phyloP scores from a whole-genome alignment of 352 stramenopile species.

The Blastocystis sp. region DNA sequence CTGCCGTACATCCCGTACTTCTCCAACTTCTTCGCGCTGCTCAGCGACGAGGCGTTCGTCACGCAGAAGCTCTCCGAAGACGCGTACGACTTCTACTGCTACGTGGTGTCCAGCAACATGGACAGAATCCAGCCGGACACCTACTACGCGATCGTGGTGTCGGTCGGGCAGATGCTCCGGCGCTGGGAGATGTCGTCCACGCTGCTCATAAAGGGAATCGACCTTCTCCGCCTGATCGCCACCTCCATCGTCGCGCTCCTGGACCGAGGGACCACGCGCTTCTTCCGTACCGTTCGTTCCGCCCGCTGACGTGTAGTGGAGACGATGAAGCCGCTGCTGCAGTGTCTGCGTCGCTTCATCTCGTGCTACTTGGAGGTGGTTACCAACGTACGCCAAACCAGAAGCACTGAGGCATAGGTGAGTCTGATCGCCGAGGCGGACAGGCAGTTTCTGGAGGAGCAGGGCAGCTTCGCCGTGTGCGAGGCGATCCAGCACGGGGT shows the following conservation, averaged over 20 bases:
- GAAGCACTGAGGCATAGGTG: background rate
- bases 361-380: background rate
- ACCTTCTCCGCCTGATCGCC: background rate
- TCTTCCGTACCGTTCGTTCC: background rate
- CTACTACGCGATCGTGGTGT: background rate
- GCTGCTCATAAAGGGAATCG: background rate
- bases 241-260: background rate
- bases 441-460: background rate
- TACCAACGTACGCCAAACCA: background rate
- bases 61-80: background rate
- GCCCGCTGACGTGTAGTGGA: background rate
- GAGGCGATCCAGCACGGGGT: background rate
- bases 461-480: background rate
- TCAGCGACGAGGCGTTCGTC: background rate
- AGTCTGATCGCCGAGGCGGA: background rate
- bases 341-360: background rate
- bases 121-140: background rate
- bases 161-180: constrained; percentile 4
- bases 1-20: constrained; percentile 10
- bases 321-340: background rate
- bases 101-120: background rate
- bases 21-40: constrained; percentile 5
- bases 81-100: background rate
- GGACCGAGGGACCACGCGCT: background rate
- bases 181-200: background rate